phyloP scores from a whole-genome alignment of 768 basidiomycete genomes.

The Nevesoporus exiguus region DNA sequence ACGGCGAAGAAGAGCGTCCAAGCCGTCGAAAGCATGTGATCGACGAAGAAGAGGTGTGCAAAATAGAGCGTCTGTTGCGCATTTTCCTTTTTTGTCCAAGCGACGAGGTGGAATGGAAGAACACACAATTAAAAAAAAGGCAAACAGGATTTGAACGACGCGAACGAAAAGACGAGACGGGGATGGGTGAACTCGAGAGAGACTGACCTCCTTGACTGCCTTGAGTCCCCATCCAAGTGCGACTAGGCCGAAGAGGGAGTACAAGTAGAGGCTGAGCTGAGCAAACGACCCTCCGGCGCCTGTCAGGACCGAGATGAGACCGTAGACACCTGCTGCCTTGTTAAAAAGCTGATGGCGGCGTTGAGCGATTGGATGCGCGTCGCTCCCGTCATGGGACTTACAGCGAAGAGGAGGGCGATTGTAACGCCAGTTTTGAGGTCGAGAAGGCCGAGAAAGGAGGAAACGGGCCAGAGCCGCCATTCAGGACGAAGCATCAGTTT shows the following conservation, averaged over 20 bases:
- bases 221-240: conserved; percentile 85
- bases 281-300: conserved; percentile 92
- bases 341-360: conserved; percentile 65
- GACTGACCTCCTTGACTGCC: conserved; percentile 77
- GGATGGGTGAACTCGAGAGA: not conserved
- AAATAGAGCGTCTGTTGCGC: conserved; percentile 81
- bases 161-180: not conserved
- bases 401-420: conserved; percentile 84
- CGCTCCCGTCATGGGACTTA: conserved; percentile 38
- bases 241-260: conserved; percentile 80
- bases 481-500: conserved; percentile 78
- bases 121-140: not conserved
- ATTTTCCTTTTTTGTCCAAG: conserved; percentile 63
- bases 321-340: conserved; percentile 97
- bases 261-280: conserved; percentile 90
- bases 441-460: conserved; percentile 80
- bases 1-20: conserved; percentile 94
- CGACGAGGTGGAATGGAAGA: not conserved
- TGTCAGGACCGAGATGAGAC: conserved; percentile 85
- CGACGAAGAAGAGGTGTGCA: conserved; percentile 87
- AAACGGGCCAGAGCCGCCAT: conserved; percentile 79
- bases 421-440: conserved; percentile 95
- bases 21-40: conserved; percentile 84
- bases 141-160: conserved; percentile 10
- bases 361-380: conserved; percentile 8